Evolutionary conservation across 768 basidiomycete genomes (phyloP).

Genomic region (Rossbeevera mucosa): DNA sequence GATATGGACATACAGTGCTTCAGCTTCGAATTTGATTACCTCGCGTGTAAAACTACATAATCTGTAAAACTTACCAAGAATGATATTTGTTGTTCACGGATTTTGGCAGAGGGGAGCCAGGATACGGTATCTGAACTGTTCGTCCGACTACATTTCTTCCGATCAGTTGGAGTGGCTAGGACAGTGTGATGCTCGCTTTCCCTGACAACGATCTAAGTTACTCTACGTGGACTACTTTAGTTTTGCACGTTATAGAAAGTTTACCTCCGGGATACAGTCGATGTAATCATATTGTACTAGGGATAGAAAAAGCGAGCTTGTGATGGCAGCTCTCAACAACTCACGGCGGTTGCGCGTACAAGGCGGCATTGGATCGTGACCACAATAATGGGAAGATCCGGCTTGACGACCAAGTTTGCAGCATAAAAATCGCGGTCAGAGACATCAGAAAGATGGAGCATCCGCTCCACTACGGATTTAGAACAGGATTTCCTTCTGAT

Average conservation of each 20-base stretch:
- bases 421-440: too few relatives aligned
- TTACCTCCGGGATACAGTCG: neutral
- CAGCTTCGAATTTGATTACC: neutral
- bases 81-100: neutral
- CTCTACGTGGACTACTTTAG: neutral
- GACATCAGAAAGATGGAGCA: too few relatives aligned
- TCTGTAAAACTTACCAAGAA: neutral
- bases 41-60: neutral
- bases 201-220: too few relatives aligned
- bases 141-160: too few relatives aligned
- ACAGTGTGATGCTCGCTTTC: too few relatives aligned
- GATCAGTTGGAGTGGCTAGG: too few relatives aligned
- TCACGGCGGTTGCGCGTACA: slow-evolving; percentile 6
- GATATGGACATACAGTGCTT: neutral
- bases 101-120: too few relatives aligned
- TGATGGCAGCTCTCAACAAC: slow-evolving; percentile 5
- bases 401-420: slow-evolving; percentile 4
- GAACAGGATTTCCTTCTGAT: too few relatives aligned
- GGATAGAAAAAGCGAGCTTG: slow-evolving; percentile 5
- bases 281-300: slow-evolving; percentile 7
- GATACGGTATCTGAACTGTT: too few relatives aligned
- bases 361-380: too few relatives aligned
- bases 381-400: slow-evolving; percentile 2
- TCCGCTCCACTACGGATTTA: too few relatives aligned
- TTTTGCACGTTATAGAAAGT: neutral